Conservation (phyloP, 106 monocot genomes). For the Dendrobium catenatum region DNA sequence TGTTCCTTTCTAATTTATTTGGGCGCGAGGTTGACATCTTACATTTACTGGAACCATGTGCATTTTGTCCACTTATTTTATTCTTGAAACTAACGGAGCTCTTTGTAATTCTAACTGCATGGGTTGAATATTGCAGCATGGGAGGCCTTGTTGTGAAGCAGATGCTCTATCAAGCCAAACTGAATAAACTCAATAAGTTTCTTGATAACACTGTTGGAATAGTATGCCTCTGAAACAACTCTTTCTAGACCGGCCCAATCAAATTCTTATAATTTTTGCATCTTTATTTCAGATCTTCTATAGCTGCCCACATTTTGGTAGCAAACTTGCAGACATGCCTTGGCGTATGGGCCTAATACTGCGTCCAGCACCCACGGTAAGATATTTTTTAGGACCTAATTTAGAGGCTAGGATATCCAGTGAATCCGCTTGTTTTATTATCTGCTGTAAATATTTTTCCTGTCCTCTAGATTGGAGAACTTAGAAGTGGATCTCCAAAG, state of each 20-base stretch:
- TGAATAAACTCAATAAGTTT: constrained; percentile 54
- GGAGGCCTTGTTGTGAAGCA: constrained; percentile 96
- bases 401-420: not conserved
- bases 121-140: constrained; percentile 59
- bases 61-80: not conserved
- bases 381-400: constrained; percentile 8
- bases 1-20: not conserved
- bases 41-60: not conserved
- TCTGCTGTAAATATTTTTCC: constrained; percentile 1
- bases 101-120: not conserved
- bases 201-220: constrained; percentile 82
- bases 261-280: constrained; percentile 7
- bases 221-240: constrained; percentile 26
- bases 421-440: not conserved
- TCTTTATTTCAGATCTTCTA: constrained; percentile 70
- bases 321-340: constrained; percentile 98
- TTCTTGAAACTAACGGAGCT: not conserved
- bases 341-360: constrained; percentile 98
- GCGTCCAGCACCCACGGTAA: constrained; percentile 92
- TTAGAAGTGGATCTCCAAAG: constrained; percentile 94
- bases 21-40: not conserved
- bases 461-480: constrained; percentile 67
- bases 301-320: constrained; percentile 99
- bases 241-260: not conserved
- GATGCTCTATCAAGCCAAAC: constrained; percentile 87